Conservation (phyloP, 192 early-diverging fungal species). For the Rhizophagus prolifer region DNA sequence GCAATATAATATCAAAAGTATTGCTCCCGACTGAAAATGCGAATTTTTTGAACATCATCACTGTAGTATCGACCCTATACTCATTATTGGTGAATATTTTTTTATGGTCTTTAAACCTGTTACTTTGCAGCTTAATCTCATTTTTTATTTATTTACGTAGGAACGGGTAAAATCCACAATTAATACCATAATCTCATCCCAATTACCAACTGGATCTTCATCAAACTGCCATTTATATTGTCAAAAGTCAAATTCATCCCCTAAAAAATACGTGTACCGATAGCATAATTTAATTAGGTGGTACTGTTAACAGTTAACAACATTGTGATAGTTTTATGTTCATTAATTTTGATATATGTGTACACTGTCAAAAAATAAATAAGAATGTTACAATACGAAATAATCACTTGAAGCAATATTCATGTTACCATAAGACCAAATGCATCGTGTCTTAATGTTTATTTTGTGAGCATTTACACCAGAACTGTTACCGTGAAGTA, state of each 20-base stretch:
- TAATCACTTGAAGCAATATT: too few species aligned
- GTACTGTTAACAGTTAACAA: too few species aligned
- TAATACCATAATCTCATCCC: not conserved
- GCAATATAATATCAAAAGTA: not conserved
- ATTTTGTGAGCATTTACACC: too few species aligned
- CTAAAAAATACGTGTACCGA: too few species aligned
- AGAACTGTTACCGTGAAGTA: too few species aligned
- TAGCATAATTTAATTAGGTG: too few species aligned
- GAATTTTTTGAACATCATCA: conserved; percentile 1
- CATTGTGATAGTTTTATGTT: too few species aligned
- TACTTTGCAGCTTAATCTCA: not conserved
- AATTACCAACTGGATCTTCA: not conserved
- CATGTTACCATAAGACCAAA: too few species aligned
- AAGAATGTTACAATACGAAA: too few species aligned
- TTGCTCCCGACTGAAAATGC: conserved; percentile 3
- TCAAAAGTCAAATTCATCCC: not conserved
- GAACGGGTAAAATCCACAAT: not conserved
- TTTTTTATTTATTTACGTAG: not conserved
- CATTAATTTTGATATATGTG: too few species aligned
- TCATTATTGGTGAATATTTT: conserved; percentile 1
- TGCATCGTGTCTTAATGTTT: too few species aligned
- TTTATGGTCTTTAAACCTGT: not conserved
- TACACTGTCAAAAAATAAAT: too few species aligned
- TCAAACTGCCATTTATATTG: not conserved
- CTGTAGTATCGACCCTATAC: conserved; percentile 5